Base-by-base conservation (phyloP, 208 protist species). In the Acanthamoeba lenticulata region DNA sequence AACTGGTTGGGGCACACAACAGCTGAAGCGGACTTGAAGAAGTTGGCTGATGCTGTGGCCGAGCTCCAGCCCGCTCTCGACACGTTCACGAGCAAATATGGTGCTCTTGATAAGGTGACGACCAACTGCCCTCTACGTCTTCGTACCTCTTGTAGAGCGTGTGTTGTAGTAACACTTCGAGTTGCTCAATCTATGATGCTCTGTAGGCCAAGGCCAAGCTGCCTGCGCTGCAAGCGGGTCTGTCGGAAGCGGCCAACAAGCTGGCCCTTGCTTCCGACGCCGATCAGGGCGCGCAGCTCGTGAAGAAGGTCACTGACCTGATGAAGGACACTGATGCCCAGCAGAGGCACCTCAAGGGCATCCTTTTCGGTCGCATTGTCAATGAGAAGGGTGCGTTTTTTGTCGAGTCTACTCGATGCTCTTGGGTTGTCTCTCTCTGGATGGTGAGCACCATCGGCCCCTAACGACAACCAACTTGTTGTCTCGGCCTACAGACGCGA, bases 1-100 rank as follows among this genome's bases (percentile, higher is more conserved):
- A 83, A n/a, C n/a, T n/a, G n/a, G n/a, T n/a, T n/a, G n/a, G n/a
- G n/a, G n/a, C n/a, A n/a, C n/a, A 47, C 45, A 55, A 86, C 77
- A 90, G 81, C 81, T 9, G 81, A 90, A 62, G 81, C 81, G 38
- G 81, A 90, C 55, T 32, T 90, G 81, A 90, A 90, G 55, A 11
- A n/a, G 45, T 45, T 90, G 81, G 81, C 45, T 4, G 81, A 55
- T 15, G 81, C 81, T 27, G 32, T 90, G 45, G 81, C 81, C 21
- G 81, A 90, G 81, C 11, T 90, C 40, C 32, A 90, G 36, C 81
- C 81, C 21, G 81, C 81, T 6, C 38, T 90, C 7, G 81, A 90
- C 4, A 36, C 29, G 45, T 90, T 90, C 38, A 42, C 40, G 34
- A 34, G 36, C 55, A 90, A 90, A 24, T 90, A 67, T 90, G 42